A percentile compares a stretch with the other conserved stretches of the same genome.
Conservation (phyloP, 345 rosid genomes). For the Eutrema heterophyllum region DNA sequence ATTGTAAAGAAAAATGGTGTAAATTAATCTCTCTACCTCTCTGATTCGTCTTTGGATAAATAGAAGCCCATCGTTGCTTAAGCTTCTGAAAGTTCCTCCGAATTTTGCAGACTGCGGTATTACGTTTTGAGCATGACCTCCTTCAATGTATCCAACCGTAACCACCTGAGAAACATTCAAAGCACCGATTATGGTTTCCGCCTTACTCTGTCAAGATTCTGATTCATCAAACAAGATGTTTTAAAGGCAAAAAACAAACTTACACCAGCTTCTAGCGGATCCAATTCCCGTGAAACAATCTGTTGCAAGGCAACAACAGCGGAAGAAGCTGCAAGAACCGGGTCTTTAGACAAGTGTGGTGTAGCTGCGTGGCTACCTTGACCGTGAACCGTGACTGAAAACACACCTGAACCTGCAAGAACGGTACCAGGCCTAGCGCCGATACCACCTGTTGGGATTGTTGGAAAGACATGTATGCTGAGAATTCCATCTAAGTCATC, state of each 20-base stretch:
- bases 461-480: slow-evolving; percentile 54
- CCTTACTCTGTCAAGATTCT: not conserved
- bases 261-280: slow-evolving; percentile 69
- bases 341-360: slow-evolving; percentile 51
- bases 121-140: slow-evolving; percentile 57
- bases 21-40: slow-evolving; percentile 44
- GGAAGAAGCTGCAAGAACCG: slow-evolving; percentile 61
- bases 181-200: not conserved
- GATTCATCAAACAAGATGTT: not conserved
- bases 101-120: slow-evolving; percentile 51
- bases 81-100: slow-evolving; percentile 62
- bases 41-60: slow-evolving; percentile 49
- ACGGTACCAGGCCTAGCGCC: slow-evolving; percentile 58
- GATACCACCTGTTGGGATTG: slow-evolving; percentile 41
- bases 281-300: slow-evolving; percentile 61
- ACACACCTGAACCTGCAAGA: slow-evolving; percentile 59
- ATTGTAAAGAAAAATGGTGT: not conserved
- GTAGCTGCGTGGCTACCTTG: slow-evolving; percentile 61
- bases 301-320: slow-evolving; percentile 63
- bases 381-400: slow-evolving; percentile 49
- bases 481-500: slow-evolving; percentile 54
- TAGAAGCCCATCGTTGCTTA: slow-evolving; percentile 48
- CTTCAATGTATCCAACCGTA: slow-evolving; percentile 58
- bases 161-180: slow-evolving; percentile 41
- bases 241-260: not conserved